Conservation (phyloP, 352 stramenopile species). For the Phytophthora sojae region DNA sequence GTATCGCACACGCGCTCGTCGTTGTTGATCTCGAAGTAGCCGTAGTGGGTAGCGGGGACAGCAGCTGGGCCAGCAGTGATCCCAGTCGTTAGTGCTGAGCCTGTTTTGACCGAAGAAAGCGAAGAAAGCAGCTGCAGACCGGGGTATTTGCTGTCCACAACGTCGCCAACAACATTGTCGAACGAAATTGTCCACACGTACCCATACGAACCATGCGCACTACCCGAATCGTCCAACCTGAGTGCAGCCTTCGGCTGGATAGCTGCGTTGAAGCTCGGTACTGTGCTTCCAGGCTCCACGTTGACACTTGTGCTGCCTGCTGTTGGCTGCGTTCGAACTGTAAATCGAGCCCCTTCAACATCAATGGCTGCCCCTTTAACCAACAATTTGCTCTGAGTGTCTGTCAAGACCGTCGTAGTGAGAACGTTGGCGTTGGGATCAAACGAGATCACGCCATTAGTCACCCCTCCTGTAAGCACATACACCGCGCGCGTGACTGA, state of each 20-base stretch:
- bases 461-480: slow-evolving; percentile 49
- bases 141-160: slow-evolving; percentile 47
- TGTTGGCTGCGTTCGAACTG: slow-evolving; percentile 49
- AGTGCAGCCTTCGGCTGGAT: slow-evolving; percentile 30
- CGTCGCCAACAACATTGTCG: slow-evolving; percentile 44
- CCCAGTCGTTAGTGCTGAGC: slow-evolving; percentile 22
- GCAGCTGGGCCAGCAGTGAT: slow-evolving; percentile 42
- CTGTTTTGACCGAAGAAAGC: slow-evolving; percentile 53
- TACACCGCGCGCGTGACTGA: slow-evolving; percentile 52
- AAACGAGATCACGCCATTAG: slow-evolving; percentile 52
- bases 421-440: slow-evolving; percentile 44
- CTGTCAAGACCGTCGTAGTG: slow-evolving; percentile 49
- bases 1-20: slow-evolving; percentile 60
- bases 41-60: slow-evolving; percentile 47
- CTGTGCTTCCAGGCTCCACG: slow-evolving; percentile 48
- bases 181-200: slow-evolving; percentile 83
- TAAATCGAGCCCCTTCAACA: slow-evolving; percentile 44
- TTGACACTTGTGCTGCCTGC: slow-evolving; percentile 49
- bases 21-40: slow-evolving; percentile 66
- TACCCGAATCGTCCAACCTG: slow-evolving; percentile 51
- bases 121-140: slow-evolving; percentile 63
- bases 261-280: slow-evolving; percentile 36
- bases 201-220: slow-evolving; percentile 48
- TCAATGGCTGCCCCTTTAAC: slow-evolving; percentile 43
- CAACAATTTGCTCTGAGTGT: slow-evolving; percentile 47